phyloP scores from a whole-genome alignment of 768 basidiomycete genomes.

The Collybia mongolica region DNA sequence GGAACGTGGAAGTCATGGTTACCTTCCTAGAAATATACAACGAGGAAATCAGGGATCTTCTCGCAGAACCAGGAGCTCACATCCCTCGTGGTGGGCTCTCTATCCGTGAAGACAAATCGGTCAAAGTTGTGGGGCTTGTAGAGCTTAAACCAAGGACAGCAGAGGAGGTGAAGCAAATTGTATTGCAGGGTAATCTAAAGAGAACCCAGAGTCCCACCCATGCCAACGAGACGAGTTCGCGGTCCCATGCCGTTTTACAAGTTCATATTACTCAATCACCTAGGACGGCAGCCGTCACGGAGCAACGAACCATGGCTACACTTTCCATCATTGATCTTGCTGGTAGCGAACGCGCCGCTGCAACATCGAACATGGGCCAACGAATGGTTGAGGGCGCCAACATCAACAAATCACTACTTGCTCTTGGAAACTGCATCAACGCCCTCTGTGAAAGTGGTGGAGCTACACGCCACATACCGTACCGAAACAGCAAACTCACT shows the following conservation, averaged over 20 bases:
- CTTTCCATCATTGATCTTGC: conserved; percentile 98
- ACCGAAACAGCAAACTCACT: conserved; percentile 97
- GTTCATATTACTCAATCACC: conserved; percentile 90
- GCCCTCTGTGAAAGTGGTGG: conserved; percentile 95
- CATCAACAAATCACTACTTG: conserved; percentile 97
- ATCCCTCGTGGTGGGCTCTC: conserved; percentile 81
- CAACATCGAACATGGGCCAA: conserved; percentile 95
- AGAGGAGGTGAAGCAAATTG: conserved; percentile 93
- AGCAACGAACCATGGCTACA: conserved; percentile 82
- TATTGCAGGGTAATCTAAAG: conserved; percentile 83
- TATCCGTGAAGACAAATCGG: conserved; percentile 92
- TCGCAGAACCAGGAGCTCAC: conserved; percentile 67
- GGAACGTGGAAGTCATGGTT: conserved; percentile 84
- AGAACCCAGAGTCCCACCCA: conserved; percentile 93
- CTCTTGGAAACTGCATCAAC: conserved; percentile 97
- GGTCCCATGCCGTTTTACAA: conserved; percentile 96
- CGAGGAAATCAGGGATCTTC: conserved; percentile 95
- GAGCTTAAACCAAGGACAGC: conserved; percentile 81
- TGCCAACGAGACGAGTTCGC: conserved; percentile 94
- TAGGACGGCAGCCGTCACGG: conserved; percentile 80
- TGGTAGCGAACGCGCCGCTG: conserved; percentile 95
- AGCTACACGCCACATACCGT: conserved; percentile 87
- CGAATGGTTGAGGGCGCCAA: conserved; percentile 99
- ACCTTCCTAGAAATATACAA: conserved; percentile 99
- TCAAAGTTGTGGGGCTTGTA: conserved; percentile 84